phyloP scores from a whole-genome alignment of 2,329 filamentous ascomycete genomes.

The Diplocarpon mali region DNA sequence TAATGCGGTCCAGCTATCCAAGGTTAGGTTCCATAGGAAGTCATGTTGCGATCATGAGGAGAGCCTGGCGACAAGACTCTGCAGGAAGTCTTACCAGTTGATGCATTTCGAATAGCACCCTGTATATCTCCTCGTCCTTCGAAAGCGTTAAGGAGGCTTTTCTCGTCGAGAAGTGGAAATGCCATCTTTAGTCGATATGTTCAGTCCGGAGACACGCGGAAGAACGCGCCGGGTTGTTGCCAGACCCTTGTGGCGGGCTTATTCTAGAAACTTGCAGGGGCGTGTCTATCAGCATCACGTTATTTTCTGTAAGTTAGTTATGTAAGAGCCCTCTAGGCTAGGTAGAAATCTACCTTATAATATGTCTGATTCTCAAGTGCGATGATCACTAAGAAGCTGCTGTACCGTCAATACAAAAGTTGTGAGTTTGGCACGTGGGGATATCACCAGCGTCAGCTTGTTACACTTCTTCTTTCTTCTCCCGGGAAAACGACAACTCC shows the following conservation, averaged over 20 bases:
- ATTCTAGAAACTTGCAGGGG: background rate
- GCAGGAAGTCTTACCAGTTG: slow-evolving; percentile 22
- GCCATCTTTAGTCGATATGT: slow-evolving; percentile 15
- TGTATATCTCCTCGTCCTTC: slow-evolving; percentile 24
- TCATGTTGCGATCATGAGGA: no score
- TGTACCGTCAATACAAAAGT: no score
- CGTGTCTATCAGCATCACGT: background rate
- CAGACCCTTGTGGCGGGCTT: background rate
- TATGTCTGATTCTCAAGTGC: no score
- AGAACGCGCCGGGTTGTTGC: background rate
- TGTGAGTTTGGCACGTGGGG: no score
- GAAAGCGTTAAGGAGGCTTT: slow-evolving; percentile 25
- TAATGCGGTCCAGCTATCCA: slow-evolving; percentile 21
- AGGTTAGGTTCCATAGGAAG: background rate
- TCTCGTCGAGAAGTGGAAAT: slow-evolving; percentile 18
- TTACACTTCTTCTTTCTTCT: no score
- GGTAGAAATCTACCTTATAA: no score
- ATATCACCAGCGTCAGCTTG: no score
- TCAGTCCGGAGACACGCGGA: background rate
- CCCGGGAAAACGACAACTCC: no score
- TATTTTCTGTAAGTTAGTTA: background rate
- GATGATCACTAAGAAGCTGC: no score
- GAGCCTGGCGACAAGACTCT: background rate
- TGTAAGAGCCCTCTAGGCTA: no score
- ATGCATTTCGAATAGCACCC: slow-evolving; percentile 24